These are phyloP conservation scores for Cyberlindnera euphorbiae DNA, from an alignment of 805 yeast genomes.

Conservation along the genomic window DNA sequence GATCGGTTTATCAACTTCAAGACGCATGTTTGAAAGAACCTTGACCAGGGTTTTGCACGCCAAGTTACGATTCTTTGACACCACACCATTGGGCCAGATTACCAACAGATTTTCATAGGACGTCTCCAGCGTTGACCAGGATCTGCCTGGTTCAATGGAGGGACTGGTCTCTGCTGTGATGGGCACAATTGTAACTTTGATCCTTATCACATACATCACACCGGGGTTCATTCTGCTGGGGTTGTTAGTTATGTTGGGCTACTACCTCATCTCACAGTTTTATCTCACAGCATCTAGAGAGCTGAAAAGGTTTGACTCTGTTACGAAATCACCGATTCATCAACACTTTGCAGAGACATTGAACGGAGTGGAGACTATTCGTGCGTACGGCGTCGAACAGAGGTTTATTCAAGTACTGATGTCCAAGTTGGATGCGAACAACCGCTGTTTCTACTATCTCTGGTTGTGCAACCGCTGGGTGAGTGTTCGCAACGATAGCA, in stretches of 20 bases:
- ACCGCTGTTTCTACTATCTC: slow-evolving; percentile 57
- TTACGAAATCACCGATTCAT: slow-evolving; percentile 63
- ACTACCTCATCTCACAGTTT: slow-evolving; percentile 40
- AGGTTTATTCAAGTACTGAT: slow-evolving; percentile 44
- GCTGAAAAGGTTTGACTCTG: slow-evolving; percentile 70
- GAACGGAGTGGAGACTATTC: slow-evolving; percentile 59
- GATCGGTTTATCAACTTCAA: slow-evolving; percentile 13
- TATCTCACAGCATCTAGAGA: slow-evolving; percentile 74
- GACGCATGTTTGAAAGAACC: slow-evolving; percentile 38
- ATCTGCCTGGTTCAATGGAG: slow-evolving; percentile 59
- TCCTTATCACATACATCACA: slow-evolving; percentile 60
- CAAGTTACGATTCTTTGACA: slow-evolving; percentile 77
- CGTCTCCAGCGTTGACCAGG: slow-evolving; percentile 75
- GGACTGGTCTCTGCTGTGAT: slow-evolving; percentile 42
- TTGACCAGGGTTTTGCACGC: slow-evolving; percentile 54
- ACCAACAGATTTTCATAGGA: slow-evolving; percentile 41
- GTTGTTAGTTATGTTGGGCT: slow-evolving; percentile 42
- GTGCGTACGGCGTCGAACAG: slow-evolving; percentile 43
- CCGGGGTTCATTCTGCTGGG: slow-evolving; percentile 71
- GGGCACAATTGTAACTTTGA: slow-evolving; percentile 49
- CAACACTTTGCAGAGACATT: slow-evolving; percentile 66
- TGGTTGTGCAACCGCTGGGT: slow-evolving; percentile 69
- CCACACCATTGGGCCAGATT: slow-evolving; percentile 53
- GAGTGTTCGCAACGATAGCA: slow-evolving; percentile 47
- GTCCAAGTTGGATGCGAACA: slow-evolving; percentile 48